Evolutionary conservation across 2,329 filamentous ascomycete genomes (phyloP).

Genomic region (Colletotrichum lini): DNA sequence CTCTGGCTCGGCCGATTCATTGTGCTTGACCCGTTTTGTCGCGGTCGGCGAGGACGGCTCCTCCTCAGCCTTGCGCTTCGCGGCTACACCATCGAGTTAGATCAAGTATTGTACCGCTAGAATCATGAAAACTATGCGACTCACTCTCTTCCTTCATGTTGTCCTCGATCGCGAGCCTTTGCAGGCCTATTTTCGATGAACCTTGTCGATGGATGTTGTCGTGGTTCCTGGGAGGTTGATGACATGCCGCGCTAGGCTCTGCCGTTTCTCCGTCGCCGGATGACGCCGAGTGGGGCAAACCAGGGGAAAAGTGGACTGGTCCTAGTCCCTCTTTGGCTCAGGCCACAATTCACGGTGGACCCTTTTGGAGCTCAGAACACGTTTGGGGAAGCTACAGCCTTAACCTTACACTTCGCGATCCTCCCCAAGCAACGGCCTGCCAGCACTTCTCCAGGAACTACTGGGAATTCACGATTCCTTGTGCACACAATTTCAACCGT

Average conservation of each 20-base stretch:
- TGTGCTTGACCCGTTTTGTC: constrained; percentile 75
- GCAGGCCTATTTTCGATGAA: constrained; percentile 30
- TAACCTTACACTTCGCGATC: constrained; percentile 25
- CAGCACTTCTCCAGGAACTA: constrained; percentile 23
- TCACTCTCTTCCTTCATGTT: constrained; percentile 59
- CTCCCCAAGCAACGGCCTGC: constrained; percentile 1
- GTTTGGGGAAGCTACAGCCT: constrained; percentile 40
- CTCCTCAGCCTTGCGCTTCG: constrained; percentile 81
- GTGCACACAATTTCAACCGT: constrained; percentile 14
- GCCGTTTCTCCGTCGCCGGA: constrained; percentile 39
- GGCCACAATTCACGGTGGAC: constrained; percentile 54
- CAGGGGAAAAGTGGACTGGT: constrained; percentile 54
- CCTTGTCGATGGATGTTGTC: constrained; percentile 27
- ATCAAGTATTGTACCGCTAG: fast-evolving
- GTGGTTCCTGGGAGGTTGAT: constrained; percentile 34
- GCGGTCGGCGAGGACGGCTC: constrained; percentile 74
- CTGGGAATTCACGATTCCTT: constrained; percentile 1
- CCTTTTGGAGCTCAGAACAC: constrained; percentile 41
- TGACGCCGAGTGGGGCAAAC: constrained; percentile 34
- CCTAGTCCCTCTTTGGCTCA: constrained; percentile 50
- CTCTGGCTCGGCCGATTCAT: constrained; percentile 59
- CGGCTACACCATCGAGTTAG: constrained; percentile 45
- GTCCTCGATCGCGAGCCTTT: constrained; percentile 26
- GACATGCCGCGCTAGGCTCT: constrained; percentile 40
- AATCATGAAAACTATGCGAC: constrained; percentile 21